A percentile compares a stretch with the other conserved stretches of the same genome.
Conservation (phyloP, 495 filamentous ascomycete genomes). For the Usnea hakonensis region DNA sequence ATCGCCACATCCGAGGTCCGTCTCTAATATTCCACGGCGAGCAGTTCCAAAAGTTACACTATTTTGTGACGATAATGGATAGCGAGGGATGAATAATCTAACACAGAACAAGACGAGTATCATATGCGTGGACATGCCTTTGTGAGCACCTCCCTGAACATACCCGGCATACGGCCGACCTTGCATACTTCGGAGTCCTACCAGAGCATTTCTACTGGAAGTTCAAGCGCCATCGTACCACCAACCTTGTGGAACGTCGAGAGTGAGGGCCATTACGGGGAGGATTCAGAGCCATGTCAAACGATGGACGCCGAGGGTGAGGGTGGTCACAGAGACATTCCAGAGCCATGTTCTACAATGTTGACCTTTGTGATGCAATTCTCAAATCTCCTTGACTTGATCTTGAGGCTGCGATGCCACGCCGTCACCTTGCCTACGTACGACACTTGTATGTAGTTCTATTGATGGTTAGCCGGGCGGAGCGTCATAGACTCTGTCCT, state of each 20-base stretch:
- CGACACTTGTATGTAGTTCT: too few species aligned
- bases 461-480: too few species aligned
- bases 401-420: background rate
- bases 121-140: background rate
- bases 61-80: background rate
- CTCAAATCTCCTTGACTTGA: background rate
- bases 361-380: background rate
- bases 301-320: too few species aligned
- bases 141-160: background rate
- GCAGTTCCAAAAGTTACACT: background rate
- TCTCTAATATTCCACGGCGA: background rate
- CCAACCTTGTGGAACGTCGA: too few species aligned
- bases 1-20: background rate
- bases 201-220: too few species aligned
- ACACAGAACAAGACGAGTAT: background rate
- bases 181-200: too few species aligned
- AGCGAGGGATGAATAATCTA: background rate
- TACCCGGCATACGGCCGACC: too few species aligned
- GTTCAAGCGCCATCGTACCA: too few species aligned
- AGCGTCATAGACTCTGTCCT: too few species aligned
- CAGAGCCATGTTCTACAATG: background rate
- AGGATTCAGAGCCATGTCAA: too few species aligned
- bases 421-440: background rate
- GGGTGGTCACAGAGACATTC: background rate
- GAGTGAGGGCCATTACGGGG: too few species aligned